These are phyloP conservation scores for Leptodontidium sp. DNA, from an alignment of 2,329 filamentous ascomycete species.

Conservation along the genomic window DNA sequence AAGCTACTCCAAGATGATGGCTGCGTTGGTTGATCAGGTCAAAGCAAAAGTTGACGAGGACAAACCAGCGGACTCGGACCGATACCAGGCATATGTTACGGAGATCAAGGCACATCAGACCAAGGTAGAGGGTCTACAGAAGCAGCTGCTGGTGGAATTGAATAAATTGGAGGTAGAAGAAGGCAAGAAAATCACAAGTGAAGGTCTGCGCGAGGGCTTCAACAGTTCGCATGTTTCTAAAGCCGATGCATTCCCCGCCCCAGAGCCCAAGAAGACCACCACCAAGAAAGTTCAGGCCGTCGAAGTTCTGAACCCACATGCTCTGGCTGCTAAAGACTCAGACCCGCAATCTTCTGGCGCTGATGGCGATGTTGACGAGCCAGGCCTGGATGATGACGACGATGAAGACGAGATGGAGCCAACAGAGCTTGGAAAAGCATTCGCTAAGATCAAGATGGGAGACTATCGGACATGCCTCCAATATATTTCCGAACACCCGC, in stretches of 20 bases:
- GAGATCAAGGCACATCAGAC: constrained; percentile 79
- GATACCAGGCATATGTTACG: constrained; percentile 78
- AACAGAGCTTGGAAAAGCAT: constrained; percentile 79
- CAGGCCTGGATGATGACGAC: constrained; percentile 57
- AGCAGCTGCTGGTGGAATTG: constrained; percentile 76
- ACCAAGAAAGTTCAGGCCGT: constrained; percentile 59
- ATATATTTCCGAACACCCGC: constrained; percentile 81
- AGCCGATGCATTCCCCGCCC: constrained; percentile 47
- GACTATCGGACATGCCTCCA: constrained; percentile 78
- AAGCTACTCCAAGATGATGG: constrained; percentile 97
- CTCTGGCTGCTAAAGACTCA: constrained; percentile 51
- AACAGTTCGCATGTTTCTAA: constrained; percentile 85
- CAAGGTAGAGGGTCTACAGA: constrained; percentile 82
- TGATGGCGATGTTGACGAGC: constrained; percentile 69
- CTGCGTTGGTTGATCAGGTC: constrained; percentile 91
- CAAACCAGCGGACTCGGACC: constrained; percentile 62
- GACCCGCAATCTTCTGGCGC: constrained; percentile 62
- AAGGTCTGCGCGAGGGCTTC: constrained; percentile 87
- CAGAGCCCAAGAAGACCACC: constrained; percentile 44
- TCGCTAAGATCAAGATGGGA: constrained; percentile 77
- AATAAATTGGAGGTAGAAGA: constrained; percentile 86
- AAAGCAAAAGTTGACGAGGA: constrained; percentile 79
- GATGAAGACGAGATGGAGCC: constrained; percentile 79
- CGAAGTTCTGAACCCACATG: constrained; percentile 79
- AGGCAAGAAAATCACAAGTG: constrained; percentile 90